Conservation (phyloP, 495 filamentous ascomycete genomes). For the Tricharina praecox region DNA sequence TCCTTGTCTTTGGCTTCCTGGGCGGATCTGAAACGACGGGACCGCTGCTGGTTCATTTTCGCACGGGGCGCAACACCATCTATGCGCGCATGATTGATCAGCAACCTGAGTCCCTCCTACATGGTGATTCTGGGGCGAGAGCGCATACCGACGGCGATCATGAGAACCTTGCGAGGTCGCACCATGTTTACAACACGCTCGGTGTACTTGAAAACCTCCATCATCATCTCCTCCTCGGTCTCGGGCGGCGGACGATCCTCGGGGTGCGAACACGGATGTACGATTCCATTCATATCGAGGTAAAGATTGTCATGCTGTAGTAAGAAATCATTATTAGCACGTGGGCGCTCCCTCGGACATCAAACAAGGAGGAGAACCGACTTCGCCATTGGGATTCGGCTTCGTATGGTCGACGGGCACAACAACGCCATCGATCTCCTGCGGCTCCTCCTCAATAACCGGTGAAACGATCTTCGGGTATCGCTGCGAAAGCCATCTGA, state of each 20-base stretch:
- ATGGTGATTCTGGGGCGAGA: neutral
- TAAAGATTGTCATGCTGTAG: slow-evolving; percentile 78
- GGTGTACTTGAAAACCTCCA: slow-evolving; percentile 92
- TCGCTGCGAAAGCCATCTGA: slow-evolving; percentile 27
- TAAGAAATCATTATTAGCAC: slow-evolving; percentile 37
- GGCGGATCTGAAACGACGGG: slow-evolving; percentile 83
- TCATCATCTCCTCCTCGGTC: slow-evolving; percentile 98
- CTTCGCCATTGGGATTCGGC: slow-evolving; percentile 87
- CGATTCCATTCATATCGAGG: slow-evolving; percentile 99
- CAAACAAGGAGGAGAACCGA: slow-evolving; percentile 6
- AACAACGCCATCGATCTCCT: slow-evolving; percentile 52
- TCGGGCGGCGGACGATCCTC: slow-evolving; percentile 81
- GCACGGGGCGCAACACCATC: slow-evolving; percentile 80
- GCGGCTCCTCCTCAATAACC: slow-evolving; percentile 70
- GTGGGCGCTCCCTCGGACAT: neutral
- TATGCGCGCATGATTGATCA: slow-evolving; percentile 4
- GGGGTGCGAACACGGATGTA: slow-evolving; percentile 96
- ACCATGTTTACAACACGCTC: slow-evolving; percentile 98
- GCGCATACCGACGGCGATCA: slow-evolving; percentile 88
- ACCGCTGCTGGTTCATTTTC: slow-evolving; percentile 99
- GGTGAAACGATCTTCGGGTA: slow-evolving; percentile 78
- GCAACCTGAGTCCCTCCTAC: neutral
- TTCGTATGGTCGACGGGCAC: slow-evolving; percentile 69
- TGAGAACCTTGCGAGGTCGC: slow-evolving; percentile 79
- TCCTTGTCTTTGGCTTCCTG: slow-evolving; percentile 90